A percentile compares a stretch with the other conserved stretches of the same genome.
These are phyloP conservation scores for Odontarrhena argentea DNA, from an alignment of 345 rosid genomes.

Conservation along the genomic window DNA sequence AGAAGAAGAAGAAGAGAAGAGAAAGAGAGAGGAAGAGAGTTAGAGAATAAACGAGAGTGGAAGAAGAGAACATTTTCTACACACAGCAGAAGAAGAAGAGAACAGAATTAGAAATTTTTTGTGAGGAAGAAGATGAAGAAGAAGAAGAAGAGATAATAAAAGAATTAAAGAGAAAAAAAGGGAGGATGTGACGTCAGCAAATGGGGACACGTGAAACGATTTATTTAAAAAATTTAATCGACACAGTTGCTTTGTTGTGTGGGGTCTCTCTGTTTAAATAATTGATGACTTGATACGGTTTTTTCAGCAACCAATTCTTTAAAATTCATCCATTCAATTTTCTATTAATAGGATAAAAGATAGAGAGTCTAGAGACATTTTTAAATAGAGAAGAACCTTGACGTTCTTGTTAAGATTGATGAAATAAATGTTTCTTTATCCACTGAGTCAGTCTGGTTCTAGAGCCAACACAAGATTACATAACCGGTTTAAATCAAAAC, in stretches of 20 bases:
- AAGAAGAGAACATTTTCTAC: constrained; percentile 55
- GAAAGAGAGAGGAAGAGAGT: constrained; percentile 60
- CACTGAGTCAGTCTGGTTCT: constrained; percentile 11
- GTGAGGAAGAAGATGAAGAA: constrained; percentile 5
- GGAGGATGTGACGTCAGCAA: constrained; percentile 40
- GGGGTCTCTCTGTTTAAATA: constrained; percentile 22
- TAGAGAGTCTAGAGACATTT: background rate
- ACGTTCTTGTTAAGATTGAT: background rate
- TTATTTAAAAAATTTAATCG: background rate
- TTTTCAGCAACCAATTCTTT: constrained; percentile 23
- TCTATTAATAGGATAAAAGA: constrained; percentile 19
- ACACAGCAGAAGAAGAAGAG: background rate
- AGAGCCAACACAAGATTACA: too few species aligned
- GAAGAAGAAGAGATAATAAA: background rate
- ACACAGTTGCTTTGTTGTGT: constrained; percentile 37
- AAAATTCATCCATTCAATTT: constrained; percentile 15
- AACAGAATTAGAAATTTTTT: constrained; percentile 13
- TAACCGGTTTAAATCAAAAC: too few species aligned
- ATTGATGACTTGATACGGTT: constrained; percentile 24
- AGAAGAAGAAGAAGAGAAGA: constrained; percentile 47
- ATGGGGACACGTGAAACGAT: constrained; percentile 30
- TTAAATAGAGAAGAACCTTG: background rate
- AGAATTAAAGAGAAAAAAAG: constrained; percentile 8
- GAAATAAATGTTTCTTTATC: background rate
- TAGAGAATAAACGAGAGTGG: constrained; percentile 52